Evolutionary conservation across 495 filamentous ascomycete species (phyloP), one percentile per base, ranked within the genome.

Genomic region (Penicillium argentinense): DNA sequence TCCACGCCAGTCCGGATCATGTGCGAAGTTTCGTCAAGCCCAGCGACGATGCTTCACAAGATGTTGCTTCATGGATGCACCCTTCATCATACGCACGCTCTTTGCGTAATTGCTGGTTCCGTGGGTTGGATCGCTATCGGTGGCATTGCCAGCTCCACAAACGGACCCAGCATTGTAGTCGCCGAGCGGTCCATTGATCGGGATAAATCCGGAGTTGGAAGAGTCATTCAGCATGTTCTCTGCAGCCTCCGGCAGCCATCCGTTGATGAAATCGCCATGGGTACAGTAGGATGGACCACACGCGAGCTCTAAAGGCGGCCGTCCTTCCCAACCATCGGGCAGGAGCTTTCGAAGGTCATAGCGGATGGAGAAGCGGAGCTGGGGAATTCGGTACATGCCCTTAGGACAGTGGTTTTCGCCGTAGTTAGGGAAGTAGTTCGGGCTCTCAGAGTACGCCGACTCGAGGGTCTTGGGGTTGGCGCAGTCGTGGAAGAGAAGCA

Each of bases 211-310:
- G 2, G 41, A 45, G n/a, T 55, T 49, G 3, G 45, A 44, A 24
- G 36, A 26, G 1, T 23, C 45, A 45, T 22, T 39, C 0, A 51
- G 28, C 56, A 59, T 59, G 7, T 55, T 55, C 45, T 59, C 47
- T 9, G 56, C 56, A n/a, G 56, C 56, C 34, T 55, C 56, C n/a
- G 49, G 45, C 21, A 44, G 32, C 51, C 56, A 59, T 5, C 56
- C 56, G 11, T 53, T 55, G 41, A 59, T 50, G 29, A 55, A 59
- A 23, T 59, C 56, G 3, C 48, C 56, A 19, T 59, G 56, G 12
- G 38, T 42, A 23, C 48, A 55, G 45, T 59, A 59, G 1, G 51
- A 51, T 5, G 39, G 37, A 1, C 56, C 56, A 43, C 51, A 55
- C 19, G 51, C 42, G 9, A 59, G 45, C 36, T 44, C 41, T 18